A percentile compares a stretch with the other conserved stretches of the same genome.
These are phyloP conservation scores for Sungouiella thailandica DNA, from an alignment of 805 yeast genomes.

Conservation along the genomic window DNA sequence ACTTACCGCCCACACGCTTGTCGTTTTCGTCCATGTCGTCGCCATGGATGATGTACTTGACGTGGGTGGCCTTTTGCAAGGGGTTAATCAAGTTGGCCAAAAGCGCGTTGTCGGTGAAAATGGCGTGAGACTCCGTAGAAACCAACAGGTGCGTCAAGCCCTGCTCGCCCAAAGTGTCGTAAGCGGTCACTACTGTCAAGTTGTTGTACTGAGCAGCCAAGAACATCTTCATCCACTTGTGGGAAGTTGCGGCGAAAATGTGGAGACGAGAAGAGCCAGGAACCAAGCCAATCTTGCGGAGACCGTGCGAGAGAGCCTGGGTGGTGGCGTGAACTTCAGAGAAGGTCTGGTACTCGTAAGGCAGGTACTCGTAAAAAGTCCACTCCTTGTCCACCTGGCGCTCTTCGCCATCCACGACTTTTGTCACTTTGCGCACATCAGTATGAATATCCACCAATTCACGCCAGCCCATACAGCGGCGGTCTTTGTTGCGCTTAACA, in stretches of 20 bases:
- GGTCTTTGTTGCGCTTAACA: constrained; percentile 49
- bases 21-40: constrained; percentile 60
- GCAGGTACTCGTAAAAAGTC: constrained; percentile 76
- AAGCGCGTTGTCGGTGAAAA: constrained; percentile 80
- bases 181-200: constrained; percentile 90
- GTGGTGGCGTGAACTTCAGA: constrained; percentile 48
- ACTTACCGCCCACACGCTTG: constrained; percentile 56
- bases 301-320: constrained; percentile 65
- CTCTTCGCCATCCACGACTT: constrained; percentile 73
- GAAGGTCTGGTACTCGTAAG: constrained; percentile 63
- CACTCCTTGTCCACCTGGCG: constrained; percentile 76
- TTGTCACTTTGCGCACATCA: constrained; percentile 70
- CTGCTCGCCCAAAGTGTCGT: constrained; percentile 87
- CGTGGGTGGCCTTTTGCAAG: constrained; percentile 52
- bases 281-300: constrained; percentile 63
- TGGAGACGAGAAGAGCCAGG: constrained; percentile 63
- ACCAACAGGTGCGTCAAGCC: constrained; percentile 82
- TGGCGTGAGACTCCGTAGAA: constrained; percentile 73
- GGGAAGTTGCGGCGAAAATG: constrained; percentile 83
- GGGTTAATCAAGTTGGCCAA: constrained; percentile 67
- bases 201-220: constrained; percentile 73
- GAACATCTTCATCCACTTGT: constrained; percentile 85
- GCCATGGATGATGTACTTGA: constrained; percentile 68
- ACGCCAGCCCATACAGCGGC: constrained; percentile 73
- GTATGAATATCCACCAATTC: constrained; percentile 65